Evolutionary conservation across 345 rosid genomes (phyloP).

Genomic region (Gossypium ekmanianum): DNA sequence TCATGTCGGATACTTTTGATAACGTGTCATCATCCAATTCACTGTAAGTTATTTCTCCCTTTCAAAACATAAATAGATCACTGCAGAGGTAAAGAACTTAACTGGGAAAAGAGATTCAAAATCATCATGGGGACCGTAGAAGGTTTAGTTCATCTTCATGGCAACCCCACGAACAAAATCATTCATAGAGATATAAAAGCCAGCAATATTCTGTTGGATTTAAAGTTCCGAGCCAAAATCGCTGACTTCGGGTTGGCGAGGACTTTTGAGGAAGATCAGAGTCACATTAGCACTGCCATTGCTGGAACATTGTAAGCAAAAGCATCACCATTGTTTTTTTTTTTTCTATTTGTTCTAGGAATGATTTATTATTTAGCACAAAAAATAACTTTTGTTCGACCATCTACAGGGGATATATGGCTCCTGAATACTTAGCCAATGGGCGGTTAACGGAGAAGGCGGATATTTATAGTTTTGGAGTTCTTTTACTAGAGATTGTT

Average conservation of each 20-base stretch:
- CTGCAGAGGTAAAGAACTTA: slow-evolving; percentile 53
- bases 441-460: slow-evolving; percentile 96
- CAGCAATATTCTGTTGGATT: slow-evolving; percentile 78
- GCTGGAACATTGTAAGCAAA: slow-evolving; percentile 78
- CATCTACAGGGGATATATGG: slow-evolving; percentile 81
- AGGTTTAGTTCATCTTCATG: slow-evolving; percentile 82
- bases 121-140: slow-evolving; percentile 75
- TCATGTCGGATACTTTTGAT: no score
- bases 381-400: background rate
- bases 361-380: background rate
- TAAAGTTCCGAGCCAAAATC: slow-evolving; percentile 74
- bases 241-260: slow-evolving; percentile 95
- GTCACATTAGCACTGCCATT: slow-evolving; percentile 94
- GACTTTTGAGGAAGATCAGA: slow-evolving; percentile 84
- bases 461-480: slow-evolving; percentile 87
- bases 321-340: slow-evolving; percentile 13
- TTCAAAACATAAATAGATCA: slow-evolving; percentile 40
- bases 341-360: no score
- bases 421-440: slow-evolving; percentile 87
- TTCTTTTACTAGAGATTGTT: slow-evolving; percentile 73
- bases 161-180: slow-evolving; percentile 59
- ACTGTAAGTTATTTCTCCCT: background rate
- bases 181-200: slow-evolving; percentile 93
- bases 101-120: slow-evolving; percentile 64
- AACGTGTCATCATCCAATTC: background rate